Evolutionary conservation across 768 basidiomycete genomes (phyloP).

Genomic region (Trichaptum fuscoviolaceum): DNA sequence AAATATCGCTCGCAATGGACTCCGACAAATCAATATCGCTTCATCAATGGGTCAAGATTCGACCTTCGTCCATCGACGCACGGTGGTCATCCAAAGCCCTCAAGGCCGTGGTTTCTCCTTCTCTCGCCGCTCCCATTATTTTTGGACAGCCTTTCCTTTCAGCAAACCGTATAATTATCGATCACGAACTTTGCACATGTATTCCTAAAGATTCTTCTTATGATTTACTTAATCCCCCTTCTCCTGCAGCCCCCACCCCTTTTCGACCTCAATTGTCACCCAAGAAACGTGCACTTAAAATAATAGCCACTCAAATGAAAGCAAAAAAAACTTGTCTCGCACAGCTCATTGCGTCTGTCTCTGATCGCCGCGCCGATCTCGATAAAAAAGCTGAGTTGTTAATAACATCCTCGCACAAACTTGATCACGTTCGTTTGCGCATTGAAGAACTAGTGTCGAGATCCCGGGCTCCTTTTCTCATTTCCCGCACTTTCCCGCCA

Average conservation of each 20-base stretch:
- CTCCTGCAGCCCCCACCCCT: not conserved
- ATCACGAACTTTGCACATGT: constrained; percentile 15
- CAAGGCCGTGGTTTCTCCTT: constrained; percentile 20
- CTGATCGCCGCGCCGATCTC: not conserved
- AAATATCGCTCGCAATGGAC: constrained; percentile 9
- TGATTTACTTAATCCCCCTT: constrained; percentile 12
- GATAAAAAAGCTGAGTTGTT: not conserved
- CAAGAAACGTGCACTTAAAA: not conserved
- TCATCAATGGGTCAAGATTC: constrained; percentile 15
- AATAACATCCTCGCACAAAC: not conserved
- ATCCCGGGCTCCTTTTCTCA: too few species aligned
- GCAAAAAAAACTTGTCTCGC: not conserved
- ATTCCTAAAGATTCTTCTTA: constrained; percentile 8
- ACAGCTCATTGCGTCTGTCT: not conserved
- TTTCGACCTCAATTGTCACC: not conserved
- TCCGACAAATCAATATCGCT: constrained; percentile 1
- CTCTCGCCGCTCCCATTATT: constrained; percentile 24
- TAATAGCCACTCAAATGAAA: not conserved
- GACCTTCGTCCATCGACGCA: constrained; percentile 8
- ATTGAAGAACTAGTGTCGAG: constrained; percentile 9
- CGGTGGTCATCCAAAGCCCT: constrained; percentile 9
- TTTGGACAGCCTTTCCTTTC: constrained; percentile 30
- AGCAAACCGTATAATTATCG: constrained; percentile 29
- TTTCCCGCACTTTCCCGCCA: too few species aligned
- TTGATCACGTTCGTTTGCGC: constrained; percentile 14